Conservation (phyloP, 768 basidiomycete genomes). For the Erythrobasidium yunnanense region DNA sequence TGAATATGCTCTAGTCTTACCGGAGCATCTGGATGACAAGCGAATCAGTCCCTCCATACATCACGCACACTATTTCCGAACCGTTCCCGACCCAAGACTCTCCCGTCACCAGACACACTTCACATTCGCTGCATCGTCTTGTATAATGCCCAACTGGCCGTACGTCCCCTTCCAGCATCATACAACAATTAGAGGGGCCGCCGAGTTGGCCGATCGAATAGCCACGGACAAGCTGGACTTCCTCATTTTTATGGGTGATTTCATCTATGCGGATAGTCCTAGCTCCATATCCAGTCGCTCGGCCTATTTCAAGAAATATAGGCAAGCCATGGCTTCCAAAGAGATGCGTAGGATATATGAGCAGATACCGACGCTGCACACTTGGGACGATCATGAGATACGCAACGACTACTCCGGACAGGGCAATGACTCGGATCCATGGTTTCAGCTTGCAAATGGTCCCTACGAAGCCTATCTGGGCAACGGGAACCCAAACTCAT, state of each 20-base stretch:
- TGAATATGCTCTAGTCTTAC: slow-evolving; percentile 50
- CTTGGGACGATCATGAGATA: slow-evolving; percentile 55
- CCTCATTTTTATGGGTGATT: slow-evolving; percentile 49
- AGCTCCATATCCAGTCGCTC: slow-evolving; percentile 48
- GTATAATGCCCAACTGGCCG: slow-evolving; percentile 62
- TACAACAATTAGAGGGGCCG: slow-evolving; percentile 38
- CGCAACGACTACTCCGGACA: slow-evolving; percentile 51
- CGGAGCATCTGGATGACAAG: not conserved
- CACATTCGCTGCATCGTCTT: slow-evolving; percentile 60
- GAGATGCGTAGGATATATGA: slow-evolving; percentile 62
- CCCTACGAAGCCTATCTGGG: slow-evolving; percentile 59
- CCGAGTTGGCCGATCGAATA: slow-evolving; percentile 28
- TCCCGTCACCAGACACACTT: slow-evolving; percentile 46
- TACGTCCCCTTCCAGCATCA: slow-evolving; percentile 44
- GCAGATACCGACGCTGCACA: slow-evolving; percentile 48
- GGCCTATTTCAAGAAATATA: slow-evolving; percentile 56
- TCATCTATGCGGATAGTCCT: slow-evolving; percentile 66
- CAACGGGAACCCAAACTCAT: slow-evolving; percentile 42
- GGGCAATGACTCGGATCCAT: slow-evolving; percentile 48
- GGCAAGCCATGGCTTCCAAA: slow-evolving; percentile 55
- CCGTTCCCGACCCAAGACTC: slow-evolving; percentile 61
- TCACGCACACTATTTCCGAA: slow-evolving; percentile 53
- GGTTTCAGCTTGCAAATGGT: slow-evolving; percentile 51
- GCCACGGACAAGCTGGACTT: slow-evolving; percentile 43
- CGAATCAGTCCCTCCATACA: slow-evolving; percentile 49